Evolutionary conservation across 2,329 filamentous ascomycete species (phyloP), one percentile per base, ranked within the genome.

Genomic region (Cladobotryum protrusum): DNA sequence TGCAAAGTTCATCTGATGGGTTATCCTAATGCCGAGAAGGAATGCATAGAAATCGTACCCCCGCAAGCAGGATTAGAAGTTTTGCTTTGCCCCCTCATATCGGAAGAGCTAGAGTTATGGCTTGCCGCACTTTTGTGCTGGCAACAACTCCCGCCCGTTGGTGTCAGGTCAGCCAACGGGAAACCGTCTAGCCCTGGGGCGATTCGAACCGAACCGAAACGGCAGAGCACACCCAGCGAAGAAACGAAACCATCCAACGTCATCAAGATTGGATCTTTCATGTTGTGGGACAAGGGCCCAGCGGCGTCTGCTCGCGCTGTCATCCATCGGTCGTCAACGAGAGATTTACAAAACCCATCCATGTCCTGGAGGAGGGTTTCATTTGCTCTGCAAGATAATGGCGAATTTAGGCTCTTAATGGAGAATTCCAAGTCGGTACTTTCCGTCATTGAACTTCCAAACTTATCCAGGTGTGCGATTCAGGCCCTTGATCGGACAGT

Each of bases 251-350:
- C 65, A 2, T 62, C 67, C 1, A 93, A 85, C 49, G 93, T 97
- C 57, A 97, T 97, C 72, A 99, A 97, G 65, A 89, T 96, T 43
- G 93, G 90, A 49, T 91, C 90, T 63, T 81, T 96, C 63, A 84
- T 90, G 62, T 76, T 95, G 43, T 96, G 91, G 92, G 90, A 97
- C 68, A 93, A 87, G 64, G 85, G 84, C 2, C 62, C 72, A 6
- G 74, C 80, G 12, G 67, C 69, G 15, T 76, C 77, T 35, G 79
- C 82, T 5, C 71, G 74, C 41, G 72, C 79, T 15, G 77, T 83
- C 49, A 73, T 80, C 45, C 77, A 75, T 58, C 70, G 77, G 4
- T 74, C 80, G 2, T 83, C 81, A 2, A 79, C 79, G 1, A 71
- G 77, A 52, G 79, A 83, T 61, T 60, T 78, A 19, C 72, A 74